Percentiles rank a stretch among this genome's conserved stretches.
phyloP scores from a whole-genome alignment of 2,329 filamentous ascomycete species.

The Penicillium corylophilum region DNA sequence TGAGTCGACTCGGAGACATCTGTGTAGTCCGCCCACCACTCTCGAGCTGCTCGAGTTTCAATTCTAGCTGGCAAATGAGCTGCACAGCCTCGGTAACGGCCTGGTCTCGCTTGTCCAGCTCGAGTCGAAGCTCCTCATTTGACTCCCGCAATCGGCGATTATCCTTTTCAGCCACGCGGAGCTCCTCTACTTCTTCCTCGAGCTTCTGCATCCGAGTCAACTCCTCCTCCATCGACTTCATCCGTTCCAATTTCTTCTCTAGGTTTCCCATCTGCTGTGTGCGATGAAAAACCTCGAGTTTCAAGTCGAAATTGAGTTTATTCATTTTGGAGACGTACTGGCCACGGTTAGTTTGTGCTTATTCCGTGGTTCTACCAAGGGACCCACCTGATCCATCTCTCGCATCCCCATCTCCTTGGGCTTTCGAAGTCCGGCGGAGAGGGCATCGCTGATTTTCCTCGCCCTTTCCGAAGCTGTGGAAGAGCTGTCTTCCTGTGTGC shows the following conservation, averaged over 20 bases:
- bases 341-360: slow-evolving; percentile 14
- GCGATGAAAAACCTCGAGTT: slow-evolving; percentile 44
- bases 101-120: slow-evolving; percentile 42
- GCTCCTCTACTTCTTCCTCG: slow-evolving; percentile 40
- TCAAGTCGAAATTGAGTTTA: slow-evolving; percentile 46
- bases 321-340: slow-evolving; percentile 47
- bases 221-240: slow-evolving; percentile 39
- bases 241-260: slow-evolving; percentile 40
- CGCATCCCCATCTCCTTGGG: slow-evolving; percentile 44
- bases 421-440: slow-evolving; percentile 33
- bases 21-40: slow-evolving; percentile 18
- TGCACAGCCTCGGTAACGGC: slow-evolving; percentile 46
- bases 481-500: slow-evolving; percentile 32
- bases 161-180: slow-evolving; percentile 36
- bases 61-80: slow-evolving; percentile 45
- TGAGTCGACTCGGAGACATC: slow-evolving; percentile 27
- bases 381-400: slow-evolving; percentile 44
- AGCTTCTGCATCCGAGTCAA: slow-evolving; percentile 35
- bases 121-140: slow-evolving; percentile 38
- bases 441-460: slow-evolving; percentile 29
- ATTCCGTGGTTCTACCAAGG: neutral
- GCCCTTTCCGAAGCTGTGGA: slow-evolving; percentile 38
- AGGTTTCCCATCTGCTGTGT: slow-evolving; percentile 36
- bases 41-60: slow-evolving; percentile 37
- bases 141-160: slow-evolving; percentile 38